phyloP scores from a whole-genome alignment of 1,284 basidiomycete genomes.

The Trichosporon sp. region DNA sequence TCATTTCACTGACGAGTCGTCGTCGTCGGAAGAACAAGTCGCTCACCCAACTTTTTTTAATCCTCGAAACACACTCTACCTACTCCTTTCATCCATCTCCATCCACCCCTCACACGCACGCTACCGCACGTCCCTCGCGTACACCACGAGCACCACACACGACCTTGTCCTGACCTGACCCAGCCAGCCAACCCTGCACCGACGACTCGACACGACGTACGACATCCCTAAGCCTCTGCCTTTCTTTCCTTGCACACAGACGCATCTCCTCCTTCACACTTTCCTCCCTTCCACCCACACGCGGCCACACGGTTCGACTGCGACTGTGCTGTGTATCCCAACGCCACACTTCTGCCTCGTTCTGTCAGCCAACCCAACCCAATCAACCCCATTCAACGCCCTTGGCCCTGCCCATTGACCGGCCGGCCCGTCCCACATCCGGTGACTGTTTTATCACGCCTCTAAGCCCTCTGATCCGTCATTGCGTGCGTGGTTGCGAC shows the following conservation, averaged over 20 bases:
- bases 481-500: background rate
- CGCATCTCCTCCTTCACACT: background rate
- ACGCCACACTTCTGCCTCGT: no score
- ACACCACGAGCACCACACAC: background rate
- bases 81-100: background rate
- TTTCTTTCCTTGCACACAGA: background rate
- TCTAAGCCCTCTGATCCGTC: no score
- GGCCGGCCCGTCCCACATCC: background rate
- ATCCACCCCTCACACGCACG: background rate
- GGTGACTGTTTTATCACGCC: background rate
- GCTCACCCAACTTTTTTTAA: background rate
- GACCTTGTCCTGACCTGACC: background rate
- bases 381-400: background rate
- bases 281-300: no score
- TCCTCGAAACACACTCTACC: background rate
- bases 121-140: no score
- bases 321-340: background rate
- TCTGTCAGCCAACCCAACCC: no score
- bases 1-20: background rate
- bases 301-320: no score
- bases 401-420: background rate
- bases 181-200: background rate
- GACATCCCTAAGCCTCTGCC: no score
- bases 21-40: no score
- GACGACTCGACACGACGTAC: background rate